Percentiles rank a stretch among this genome's conserved stretches.
Evolutionary conservation across 169 alveolate genomes (phyloP).

Genomic region (Plasmodium sp.): DNA sequence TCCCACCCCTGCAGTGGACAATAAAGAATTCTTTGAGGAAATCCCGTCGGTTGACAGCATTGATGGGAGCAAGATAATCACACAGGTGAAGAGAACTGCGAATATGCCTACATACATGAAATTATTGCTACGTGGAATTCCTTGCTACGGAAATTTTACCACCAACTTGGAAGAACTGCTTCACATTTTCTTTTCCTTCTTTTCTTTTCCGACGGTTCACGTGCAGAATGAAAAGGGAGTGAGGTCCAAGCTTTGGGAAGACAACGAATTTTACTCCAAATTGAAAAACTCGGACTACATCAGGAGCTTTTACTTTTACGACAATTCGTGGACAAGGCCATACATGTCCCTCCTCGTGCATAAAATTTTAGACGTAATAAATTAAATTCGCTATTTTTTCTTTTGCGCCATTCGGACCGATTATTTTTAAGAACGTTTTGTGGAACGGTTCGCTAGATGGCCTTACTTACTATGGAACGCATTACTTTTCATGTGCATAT

Average conservation of each 20-base stretch:
- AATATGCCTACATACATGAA: not conserved
- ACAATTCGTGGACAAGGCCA: conserved; percentile 71
- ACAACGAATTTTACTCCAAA: conserved; percentile 55
- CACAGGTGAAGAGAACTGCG: conserved; percentile 1
- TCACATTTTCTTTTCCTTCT: not conserved
- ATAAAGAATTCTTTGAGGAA: conserved; percentile 63
- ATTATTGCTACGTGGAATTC: too few relatives aligned
- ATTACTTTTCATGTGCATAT: not conserved
- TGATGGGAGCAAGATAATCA: conserved; percentile 54
- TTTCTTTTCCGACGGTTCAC: not conserved
- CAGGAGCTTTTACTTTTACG: conserved; percentile 70
- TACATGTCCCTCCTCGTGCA: conserved; percentile 64
- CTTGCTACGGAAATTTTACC: not conserved
- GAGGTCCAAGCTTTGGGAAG: conserved; percentile 68
- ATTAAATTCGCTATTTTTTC: not conserved
- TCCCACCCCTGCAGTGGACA: conserved; percentile 11
- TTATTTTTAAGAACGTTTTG: not conserved
- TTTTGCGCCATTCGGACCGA: not conserved
- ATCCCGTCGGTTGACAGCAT: conserved; percentile 59
- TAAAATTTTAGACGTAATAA: conserved; percentile 61
- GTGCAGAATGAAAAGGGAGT: conserved; percentile 54
- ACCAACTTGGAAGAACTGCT: not conserved
- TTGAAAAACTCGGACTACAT: conserved; percentile 43
- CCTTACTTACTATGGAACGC: not conserved
- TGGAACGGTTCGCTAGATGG: not conserved